Base-by-base conservation (phyloP, 352 stramenopile species). In the Pythium oligandrum region DNA sequence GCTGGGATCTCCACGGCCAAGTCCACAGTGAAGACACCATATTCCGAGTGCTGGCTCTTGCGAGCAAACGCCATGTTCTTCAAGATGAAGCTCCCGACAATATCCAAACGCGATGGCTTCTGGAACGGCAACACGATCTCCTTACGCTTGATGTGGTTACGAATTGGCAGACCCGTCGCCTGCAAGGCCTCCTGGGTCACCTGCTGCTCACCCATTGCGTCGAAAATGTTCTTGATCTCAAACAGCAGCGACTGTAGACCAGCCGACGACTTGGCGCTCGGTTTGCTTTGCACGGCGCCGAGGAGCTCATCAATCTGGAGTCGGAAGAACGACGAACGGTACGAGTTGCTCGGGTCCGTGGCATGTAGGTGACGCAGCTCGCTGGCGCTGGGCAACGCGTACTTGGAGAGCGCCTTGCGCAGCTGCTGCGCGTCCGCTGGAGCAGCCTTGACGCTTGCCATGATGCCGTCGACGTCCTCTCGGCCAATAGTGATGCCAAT, bases 61-160 rank as follows among this genome's bases (percentile, higher is more conserved):
- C 64, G 65, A 4, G 77, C 66, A 50, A 83, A 89, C 9, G 71
- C 77, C 75, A 93, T 82, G 39, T 77, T 92, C 51, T 88, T 74
- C 6, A 97, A 62, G 38, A 96, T 86, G 68, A 93, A 96, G 66
- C 79, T 94, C 30, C 88, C 88, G 8, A 96, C 71, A 1, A 97
- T 58, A 49, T 97, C 84, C 9, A 97, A 62, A 3, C 84, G 71
- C 35, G 70, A 50, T 2, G 87, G 88, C 42, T 76, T 75, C 17
- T 72, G 66, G 60, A 97, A 97, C 1, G 85, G 74, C 48, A 97
- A 71, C 40, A 90, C 75, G 45, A 95, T 86, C 70, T 91, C 78
- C 59, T 94, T 96, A 53, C 79, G 83, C 63, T 83, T 83, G 35
- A 88, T 58, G 57, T 90, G 73, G 69, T 90, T 89, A 52, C 71